Base-by-base conservation (phyloP, 2,329 filamentous ascomycete species). In the Sporothrix pallida region DNA sequence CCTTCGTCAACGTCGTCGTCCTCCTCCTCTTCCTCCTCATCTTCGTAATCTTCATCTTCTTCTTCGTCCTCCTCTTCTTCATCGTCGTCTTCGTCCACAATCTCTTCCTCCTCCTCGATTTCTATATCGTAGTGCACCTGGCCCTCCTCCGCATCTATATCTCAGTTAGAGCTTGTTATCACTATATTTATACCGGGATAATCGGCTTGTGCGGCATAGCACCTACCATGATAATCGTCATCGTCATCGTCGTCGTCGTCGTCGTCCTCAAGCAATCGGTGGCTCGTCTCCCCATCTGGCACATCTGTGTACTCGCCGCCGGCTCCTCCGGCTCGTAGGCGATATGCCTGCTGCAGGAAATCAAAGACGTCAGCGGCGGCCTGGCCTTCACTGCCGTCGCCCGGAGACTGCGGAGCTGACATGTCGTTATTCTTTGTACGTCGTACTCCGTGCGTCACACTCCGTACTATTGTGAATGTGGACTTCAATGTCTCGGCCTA, bases 31-130 rank as follows among this genome's bases (percentile, higher is more conserved):
- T 79, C 78, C 2, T 76, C 78, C 3, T 77, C 75, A 0, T 75
- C 74, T 0, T 74, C 54, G 9, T 75, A 78, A 17, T 79, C 80
- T 0, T 81, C 79, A 1, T 80, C 78, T 1, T 79, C 75, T 2
- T 75, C 68, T 0, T 74, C 76, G 0, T 76, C 69, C 0, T 70
- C 70, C 2, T 75, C 74, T 1, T 73, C 62, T 4, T 73, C 56
- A 7, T 72, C 74, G 1, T 74, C 75, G 1, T 76, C 75, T 1
- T 76, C 76, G 1, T 75, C 74, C 0, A 74, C 72, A 0, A 76
- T 76, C 0, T 75, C 75, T 0, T 77, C 69, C 1, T 67, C 74
- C 1, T 76, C 74, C 3, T 72, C 62, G 17, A 72, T 54, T 31
- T 73, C 75, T 12, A 74, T 74, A 12, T 75, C 71, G 7, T 76